Conservation (phyloP, 352 stramenopile species). For the Globisporangium okanoganense region DNA sequence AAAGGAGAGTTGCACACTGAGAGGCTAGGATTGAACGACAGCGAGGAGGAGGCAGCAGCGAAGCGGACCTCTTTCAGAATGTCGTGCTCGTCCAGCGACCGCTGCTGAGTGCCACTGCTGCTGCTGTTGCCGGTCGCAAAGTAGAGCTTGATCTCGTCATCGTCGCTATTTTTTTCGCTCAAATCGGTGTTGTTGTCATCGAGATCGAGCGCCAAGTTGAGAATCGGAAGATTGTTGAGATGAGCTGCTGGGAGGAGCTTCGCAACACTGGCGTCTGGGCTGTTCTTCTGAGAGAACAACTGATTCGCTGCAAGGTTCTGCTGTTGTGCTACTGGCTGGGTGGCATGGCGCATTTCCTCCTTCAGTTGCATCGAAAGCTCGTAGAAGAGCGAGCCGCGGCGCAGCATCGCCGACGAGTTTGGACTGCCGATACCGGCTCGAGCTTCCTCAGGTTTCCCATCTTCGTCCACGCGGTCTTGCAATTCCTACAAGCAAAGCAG, state of each 20-base stretch:
- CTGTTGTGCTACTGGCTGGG: not conserved
- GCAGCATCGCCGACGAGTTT: conserved; percentile 17
- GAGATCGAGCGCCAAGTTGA: conserved; percentile 5
- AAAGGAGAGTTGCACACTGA: conserved; percentile 36
- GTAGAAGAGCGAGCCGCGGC: conserved; percentile 38
- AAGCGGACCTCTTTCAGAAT: conserved; percentile 46
- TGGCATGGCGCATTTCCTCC: conserved; percentile 15
- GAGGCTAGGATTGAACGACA: conserved; percentile 21
- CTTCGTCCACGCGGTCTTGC: conserved; percentile 15
- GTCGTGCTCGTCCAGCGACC: conserved; percentile 21
- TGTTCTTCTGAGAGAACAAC: not conserved
- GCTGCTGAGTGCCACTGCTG: not conserved
- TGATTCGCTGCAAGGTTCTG: not conserved
- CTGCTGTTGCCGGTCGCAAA: not conserved
- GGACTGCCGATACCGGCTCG: not conserved
- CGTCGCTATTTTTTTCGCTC: not conserved
- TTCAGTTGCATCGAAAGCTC: conserved; percentile 39
- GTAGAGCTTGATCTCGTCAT: conserved; percentile 4
- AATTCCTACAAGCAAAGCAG: conserved; percentile 18
- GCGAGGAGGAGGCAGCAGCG: conserved; percentile 7
- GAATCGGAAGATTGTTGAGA: not conserved
- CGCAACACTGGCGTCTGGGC: not conserved
- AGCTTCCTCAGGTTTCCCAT: not conserved
- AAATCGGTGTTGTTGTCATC: conserved; percentile 18
- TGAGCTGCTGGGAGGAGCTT: not conserved